A percentile compares a stretch with the other conserved stretches of the same genome.
Evolutionary conservation across 1,284 basidiomycete genomes (phyloP).

Genomic region (Veloporphyrellus conicus): DNA sequence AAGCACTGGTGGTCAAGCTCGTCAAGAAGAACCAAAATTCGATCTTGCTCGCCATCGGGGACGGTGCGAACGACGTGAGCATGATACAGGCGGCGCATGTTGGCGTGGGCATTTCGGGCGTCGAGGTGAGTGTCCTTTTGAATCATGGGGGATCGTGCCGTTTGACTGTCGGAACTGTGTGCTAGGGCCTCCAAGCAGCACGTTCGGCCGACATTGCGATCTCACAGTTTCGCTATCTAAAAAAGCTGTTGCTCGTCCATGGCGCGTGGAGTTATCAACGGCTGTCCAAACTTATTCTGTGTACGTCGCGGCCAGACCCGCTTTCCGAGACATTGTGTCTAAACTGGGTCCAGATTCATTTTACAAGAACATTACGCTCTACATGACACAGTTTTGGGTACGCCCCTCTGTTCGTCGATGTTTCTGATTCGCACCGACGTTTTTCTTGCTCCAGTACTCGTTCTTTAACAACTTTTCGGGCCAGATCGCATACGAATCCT

Average conservation of each 20-base stretch:
- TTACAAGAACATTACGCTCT: slow-evolving; percentile 96
- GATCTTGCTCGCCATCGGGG: slow-evolving; percentile 92
- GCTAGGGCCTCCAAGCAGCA: slow-evolving; percentile 91
- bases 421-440: neutral
- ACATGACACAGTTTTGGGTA: slow-evolving; percentile 98
- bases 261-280: slow-evolving; percentile 98
- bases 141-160: neutral
- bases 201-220: slow-evolving; percentile 96
- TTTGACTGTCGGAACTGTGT: neutral
- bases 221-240: slow-evolving; percentile 95
- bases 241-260: slow-evolving; percentile 94
- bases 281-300: slow-evolving; percentile 91
- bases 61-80: slow-evolving; percentile 95
- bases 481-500: slow-evolving; percentile 96
- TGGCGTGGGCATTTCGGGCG: slow-evolving; percentile 96
- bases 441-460: slow-evolving; percentile 64
- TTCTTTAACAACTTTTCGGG: slow-evolving; percentile 99
- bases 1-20: slow-evolving; percentile 96
- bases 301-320: slow-evolving; percentile 46
- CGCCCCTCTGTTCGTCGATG: slow-evolving; percentile 22
- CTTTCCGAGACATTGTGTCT: no score
- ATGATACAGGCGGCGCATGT: slow-evolving; percentile 98
- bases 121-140: slow-evolving; percentile 60
- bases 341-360: slow-evolving; percentile 64
- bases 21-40: slow-evolving; percentile 95